Conservation (phyloP, 2,329 filamentous ascomycete genomes). For the Monosporascus ibericus region DNA sequence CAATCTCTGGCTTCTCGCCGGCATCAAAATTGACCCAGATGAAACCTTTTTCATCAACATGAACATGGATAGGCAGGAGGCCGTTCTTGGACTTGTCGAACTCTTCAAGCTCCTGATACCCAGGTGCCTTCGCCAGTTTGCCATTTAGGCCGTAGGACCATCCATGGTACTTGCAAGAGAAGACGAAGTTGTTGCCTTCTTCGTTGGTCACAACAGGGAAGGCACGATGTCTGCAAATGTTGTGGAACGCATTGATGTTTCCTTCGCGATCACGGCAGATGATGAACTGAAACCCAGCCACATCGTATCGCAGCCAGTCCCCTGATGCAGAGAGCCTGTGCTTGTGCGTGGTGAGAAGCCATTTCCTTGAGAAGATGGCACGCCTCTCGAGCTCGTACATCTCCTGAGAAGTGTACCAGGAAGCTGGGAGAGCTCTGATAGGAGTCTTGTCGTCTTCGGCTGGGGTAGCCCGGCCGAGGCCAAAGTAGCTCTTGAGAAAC, state of each 20-base stretch:
- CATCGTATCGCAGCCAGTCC: conserved; percentile 49
- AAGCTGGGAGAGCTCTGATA: conserved; percentile 36
- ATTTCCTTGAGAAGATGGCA: conserved; percentile 51
- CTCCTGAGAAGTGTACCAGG: conserved; percentile 46
- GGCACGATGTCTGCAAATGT: conserved; percentile 56
- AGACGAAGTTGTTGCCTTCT: conserved; percentile 43
- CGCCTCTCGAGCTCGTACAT: conserved; percentile 53
- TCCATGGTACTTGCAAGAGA: conserved; percentile 56
- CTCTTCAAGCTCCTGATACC: conserved; percentile 47
- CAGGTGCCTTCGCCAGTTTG: conserved; percentile 53
- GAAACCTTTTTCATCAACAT: conserved; percentile 48
- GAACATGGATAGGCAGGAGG: conserved; percentile 48
- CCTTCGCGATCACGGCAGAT: conserved; percentile 43
- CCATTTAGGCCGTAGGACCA: conserved; percentile 56
- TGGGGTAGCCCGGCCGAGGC: conserved; percentile 22
- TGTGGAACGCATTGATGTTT: conserved; percentile 55
- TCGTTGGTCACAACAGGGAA: conserved; percentile 50
- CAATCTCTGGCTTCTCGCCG: conserved; percentile 34
- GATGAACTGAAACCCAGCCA: conserved; percentile 52
- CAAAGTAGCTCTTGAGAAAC: conserved; percentile 32
- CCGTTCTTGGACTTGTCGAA: conserved; percentile 53
- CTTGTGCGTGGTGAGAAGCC: conserved; percentile 48
- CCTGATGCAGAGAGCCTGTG: conserved; percentile 24
- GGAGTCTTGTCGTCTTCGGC: background rate
- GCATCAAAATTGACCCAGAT: conserved; percentile 54